Evolutionary conservation across 805 yeast genomes (phyloP).

Genomic region (Candida vaughaniae): DNA sequence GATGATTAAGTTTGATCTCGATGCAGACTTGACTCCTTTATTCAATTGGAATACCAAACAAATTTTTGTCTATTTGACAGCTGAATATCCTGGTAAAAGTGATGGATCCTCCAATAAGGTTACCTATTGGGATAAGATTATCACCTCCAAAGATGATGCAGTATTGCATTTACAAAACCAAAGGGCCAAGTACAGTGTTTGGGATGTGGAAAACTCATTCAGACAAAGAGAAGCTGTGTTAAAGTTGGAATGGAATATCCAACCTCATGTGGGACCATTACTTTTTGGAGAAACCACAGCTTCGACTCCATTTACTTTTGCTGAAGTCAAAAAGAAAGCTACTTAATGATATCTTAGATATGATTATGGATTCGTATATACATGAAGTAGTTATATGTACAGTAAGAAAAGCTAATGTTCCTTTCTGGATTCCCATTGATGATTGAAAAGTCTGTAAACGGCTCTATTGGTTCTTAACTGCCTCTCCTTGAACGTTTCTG

Average conservation of each 20-base stretch:
- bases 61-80: slow-evolving; percentile 86
- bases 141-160: slow-evolving; percentile 59
- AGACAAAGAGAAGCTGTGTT: slow-evolving; percentile 65
- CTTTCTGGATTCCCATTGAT: neutral
- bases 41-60: slow-evolving; percentile 98
- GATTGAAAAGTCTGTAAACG: slow-evolving; percentile 9
- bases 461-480: slow-evolving; percentile 24
- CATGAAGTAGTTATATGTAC: no score
- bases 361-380: no score
- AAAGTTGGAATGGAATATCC: slow-evolving; percentile 84
- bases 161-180: slow-evolving; percentile 48
- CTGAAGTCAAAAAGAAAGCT: slow-evolving; percentile 13
- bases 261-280: slow-evolving; percentile 85
- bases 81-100: slow-evolving; percentile 64
- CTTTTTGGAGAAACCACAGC: slow-evolving; percentile 57
- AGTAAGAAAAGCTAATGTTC: no score
- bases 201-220: slow-evolving; percentile 72
- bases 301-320: slow-evolving; percentile 30
- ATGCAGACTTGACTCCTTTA: slow-evolving; percentile 69
- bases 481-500: slow-evolving; percentile 22
- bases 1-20: slow-evolving; percentile 68
- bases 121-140: slow-evolving; percentile 89
- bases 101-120: slow-evolving; percentile 57
- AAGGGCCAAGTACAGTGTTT: slow-evolving; percentile 77
- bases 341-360: no score